Conservation (phyloP, 2,329 filamentous ascomycete genomes). For the Colletotrichum limetticola region DNA sequence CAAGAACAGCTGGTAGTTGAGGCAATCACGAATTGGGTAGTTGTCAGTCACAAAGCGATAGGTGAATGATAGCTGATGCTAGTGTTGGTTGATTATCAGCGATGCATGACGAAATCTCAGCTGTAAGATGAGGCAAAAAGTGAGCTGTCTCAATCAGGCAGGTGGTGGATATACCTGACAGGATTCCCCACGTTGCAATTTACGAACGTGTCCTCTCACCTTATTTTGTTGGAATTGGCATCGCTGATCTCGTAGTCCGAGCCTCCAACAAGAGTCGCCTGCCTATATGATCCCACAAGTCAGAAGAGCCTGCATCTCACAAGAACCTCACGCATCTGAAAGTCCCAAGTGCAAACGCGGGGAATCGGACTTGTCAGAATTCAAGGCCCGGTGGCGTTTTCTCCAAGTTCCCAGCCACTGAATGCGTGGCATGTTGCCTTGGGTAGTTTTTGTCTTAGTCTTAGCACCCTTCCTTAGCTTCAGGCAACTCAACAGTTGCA, state of each 20-base stretch:
- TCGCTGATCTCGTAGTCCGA: not conserved
- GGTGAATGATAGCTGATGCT: not conserved
- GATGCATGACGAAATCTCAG: constrained; percentile 19
- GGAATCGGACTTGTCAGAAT: not conserved
- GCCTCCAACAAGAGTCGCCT: not conserved
- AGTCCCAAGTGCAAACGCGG: not conserved
- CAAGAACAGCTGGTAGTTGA: not conserved
- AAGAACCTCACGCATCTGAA: not conserved
- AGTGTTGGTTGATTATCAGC: not conserved
- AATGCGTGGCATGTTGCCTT: not conserved
- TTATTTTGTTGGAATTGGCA: not conserved
- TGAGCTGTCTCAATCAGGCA: constrained; percentile 29
- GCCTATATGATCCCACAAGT: too few relatives aligned
- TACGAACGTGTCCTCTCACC: constrained; percentile 30
- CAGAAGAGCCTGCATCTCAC: not conserved
- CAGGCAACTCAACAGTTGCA: not conserved
- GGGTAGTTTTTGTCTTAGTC: not conserved
- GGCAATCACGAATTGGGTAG: not conserved
- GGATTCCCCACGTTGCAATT: constrained; percentile 26
- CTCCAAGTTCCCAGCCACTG: not conserved
- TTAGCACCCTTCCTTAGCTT: not conserved
- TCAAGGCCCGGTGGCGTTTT: not conserved
- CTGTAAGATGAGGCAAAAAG: constrained; percentile 13
- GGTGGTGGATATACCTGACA: constrained; percentile 16
- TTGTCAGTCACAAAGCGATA: not conserved